A percentile compares a stretch with the other conserved stretches of the same genome.
phyloP scores from a whole-genome alignment of 1,284 basidiomycete genomes.

The Serendipita sp. region DNA sequence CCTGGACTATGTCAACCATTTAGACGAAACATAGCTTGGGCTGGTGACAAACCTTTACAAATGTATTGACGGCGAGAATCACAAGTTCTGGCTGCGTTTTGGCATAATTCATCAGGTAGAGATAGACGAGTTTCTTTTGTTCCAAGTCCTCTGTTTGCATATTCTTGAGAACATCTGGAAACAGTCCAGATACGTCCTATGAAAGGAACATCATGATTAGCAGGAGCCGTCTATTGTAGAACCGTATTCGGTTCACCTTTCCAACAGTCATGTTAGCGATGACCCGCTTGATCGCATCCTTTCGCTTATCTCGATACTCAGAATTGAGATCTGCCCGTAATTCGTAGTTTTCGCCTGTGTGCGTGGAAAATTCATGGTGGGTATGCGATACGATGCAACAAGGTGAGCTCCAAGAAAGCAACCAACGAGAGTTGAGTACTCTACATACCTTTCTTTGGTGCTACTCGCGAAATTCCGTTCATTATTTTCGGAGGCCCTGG shows the following conservation, averaged over 20 bases:
- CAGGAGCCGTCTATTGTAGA: conserved; percentile 9
- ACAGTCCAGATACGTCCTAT: conserved; percentile 86
- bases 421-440: no score
- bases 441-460: conserved; percentile 16
- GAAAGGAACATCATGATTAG: conserved; percentile 12
- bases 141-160: conserved; percentile 93
- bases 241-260: conserved; percentile 39
- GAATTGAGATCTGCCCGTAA: conserved; percentile 90
- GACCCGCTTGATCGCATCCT: conserved; percentile 96
- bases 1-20: conserved; percentile 33
- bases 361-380: neutral
- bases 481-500: neutral
- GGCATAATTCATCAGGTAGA: conserved; percentile 98
- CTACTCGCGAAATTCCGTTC: conserved; percentile 9
- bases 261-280: conserved; percentile 95
- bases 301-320: conserved; percentile 87
- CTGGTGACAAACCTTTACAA: conserved; percentile 47
- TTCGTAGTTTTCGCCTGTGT: conserved; percentile 77
- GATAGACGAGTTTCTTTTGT: conserved; percentile 94
- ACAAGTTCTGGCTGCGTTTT: conserved; percentile 96
- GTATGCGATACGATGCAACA: neutral
- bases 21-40: neutral
- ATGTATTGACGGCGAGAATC: conserved; percentile 97
- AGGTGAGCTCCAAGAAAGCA: neutral
- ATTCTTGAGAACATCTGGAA: conserved; percentile 97